Conservation (phyloP, 2,329 filamentous ascomycete genomes). For the Arthrobotrys iridis region DNA sequence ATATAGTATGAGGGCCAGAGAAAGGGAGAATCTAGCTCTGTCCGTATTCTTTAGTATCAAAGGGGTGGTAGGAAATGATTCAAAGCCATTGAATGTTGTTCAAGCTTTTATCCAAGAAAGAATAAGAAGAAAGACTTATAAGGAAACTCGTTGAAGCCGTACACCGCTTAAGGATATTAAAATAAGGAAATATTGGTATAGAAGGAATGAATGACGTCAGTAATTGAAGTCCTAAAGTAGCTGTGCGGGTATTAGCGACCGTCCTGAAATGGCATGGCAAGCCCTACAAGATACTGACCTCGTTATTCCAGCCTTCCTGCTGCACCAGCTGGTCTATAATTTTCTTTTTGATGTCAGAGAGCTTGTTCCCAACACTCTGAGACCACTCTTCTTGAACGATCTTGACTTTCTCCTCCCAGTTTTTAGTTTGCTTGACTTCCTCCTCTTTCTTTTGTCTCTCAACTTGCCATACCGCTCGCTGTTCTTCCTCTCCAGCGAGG, state of each 20-base stretch:
- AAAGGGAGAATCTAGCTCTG: slow-evolving; percentile 2
- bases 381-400: slow-evolving; percentile 53
- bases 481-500: slow-evolving; percentile 42
- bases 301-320: slow-evolving; percentile 52
- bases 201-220: slow-evolving; percentile 19
- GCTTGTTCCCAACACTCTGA: slow-evolving; percentile 53
- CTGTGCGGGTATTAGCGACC: slow-evolving; percentile 37
- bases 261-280: background rate
- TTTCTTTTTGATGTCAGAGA: slow-evolving; percentile 50
- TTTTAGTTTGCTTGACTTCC: slow-evolving; percentile 52
- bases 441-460: slow-evolving; percentile 53
- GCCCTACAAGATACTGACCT: slow-evolving; percentile 36
- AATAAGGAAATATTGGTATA: slow-evolving; percentile 1
- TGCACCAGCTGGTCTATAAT: slow-evolving; percentile 48
- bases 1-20: background rate
- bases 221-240: slow-evolving; percentile 26
- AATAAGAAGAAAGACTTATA: slow-evolving; percentile 22
- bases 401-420: slow-evolving; percentile 54
- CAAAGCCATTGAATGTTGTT: slow-evolving; percentile 8
- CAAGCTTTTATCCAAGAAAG: slow-evolving; percentile 32
- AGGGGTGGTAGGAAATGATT: background rate
- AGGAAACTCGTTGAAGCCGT: slow-evolving; percentile 51
- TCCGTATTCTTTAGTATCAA: slow-evolving; percentile 13
- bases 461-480: slow-evolving; percentile 47
- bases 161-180: slow-evolving; percentile 24